Percentiles rank a stretch among this genome's conserved stretches.
Conservation (phyloP, 2,329 filamentous ascomycete species). For the Sclerotinia minor region DNA sequence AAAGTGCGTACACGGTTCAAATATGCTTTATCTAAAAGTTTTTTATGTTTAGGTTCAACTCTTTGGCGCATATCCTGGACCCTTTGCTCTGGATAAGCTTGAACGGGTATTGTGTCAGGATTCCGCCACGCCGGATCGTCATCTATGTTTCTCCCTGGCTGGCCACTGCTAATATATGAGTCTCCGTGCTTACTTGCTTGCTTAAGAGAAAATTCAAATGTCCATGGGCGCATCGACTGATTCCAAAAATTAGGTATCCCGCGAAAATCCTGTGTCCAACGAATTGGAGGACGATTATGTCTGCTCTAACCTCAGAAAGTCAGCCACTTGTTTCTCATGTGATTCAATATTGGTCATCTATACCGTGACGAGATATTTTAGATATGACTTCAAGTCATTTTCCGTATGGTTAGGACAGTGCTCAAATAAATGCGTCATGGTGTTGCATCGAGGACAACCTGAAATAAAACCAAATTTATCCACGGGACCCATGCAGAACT, state of each 20-base stretch:
- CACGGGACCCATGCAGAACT: neutral
- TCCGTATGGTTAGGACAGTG: neutral
- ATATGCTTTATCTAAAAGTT: neutral
- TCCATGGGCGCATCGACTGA: neutral
- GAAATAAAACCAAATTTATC: slow-evolving; percentile 14
- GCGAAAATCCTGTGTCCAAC: neutral
- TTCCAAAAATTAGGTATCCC: neutral
- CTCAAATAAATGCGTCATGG: neutral
- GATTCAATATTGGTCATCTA: neutral
- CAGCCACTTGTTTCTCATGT: neutral
- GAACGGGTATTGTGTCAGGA: neutral
- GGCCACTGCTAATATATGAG: neutral
- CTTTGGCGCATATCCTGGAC: neutral
- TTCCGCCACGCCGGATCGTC: neutral
- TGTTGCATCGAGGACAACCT: slow-evolving; percentile 4
- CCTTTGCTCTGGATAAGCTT: neutral
- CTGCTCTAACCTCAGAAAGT: neutral
- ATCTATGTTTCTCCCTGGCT: neutral
- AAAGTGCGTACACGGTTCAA: neutral
- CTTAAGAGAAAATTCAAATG: neutral
- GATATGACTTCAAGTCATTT: accelerated
- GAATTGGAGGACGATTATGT: neutral
- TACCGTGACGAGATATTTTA: neutral
- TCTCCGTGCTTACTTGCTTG: neutral
- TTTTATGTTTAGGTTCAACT: neutral